A percentile compares a stretch with the other conserved stretches of the same genome.
Evolutionary conservation across 345 rosid species (phyloP).

Genomic region (Corchorus olitorius): DNA sequence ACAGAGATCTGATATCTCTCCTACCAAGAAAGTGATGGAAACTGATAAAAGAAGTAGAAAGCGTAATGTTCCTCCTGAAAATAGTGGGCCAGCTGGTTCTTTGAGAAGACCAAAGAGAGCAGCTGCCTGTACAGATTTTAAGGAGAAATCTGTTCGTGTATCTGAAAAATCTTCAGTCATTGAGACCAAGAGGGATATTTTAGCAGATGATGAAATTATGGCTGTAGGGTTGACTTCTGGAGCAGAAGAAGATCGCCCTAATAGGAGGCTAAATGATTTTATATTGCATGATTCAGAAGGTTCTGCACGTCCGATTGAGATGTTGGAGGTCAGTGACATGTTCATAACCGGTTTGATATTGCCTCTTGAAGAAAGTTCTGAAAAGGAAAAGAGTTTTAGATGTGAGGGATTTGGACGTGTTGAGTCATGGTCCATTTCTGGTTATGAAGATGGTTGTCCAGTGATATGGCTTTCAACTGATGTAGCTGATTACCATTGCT

Average conservation of each 20-base stretch:
- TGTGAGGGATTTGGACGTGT: conserved; percentile 54
- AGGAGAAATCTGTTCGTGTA: conserved; percentile 51
- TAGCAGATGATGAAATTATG: conserved; percentile 51
- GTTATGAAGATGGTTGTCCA: conserved; percentile 65
- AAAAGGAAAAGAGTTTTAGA: conserved; percentile 48
- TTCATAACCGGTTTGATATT: conserved; percentile 57
- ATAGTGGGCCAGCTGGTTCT: conserved; percentile 16
- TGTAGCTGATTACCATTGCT: conserved; percentile 56
- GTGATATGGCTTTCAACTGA: conserved; percentile 71
- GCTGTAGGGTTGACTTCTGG: conserved; percentile 46
- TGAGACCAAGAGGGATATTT: conserved; percentile 47
- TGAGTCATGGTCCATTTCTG: conserved; percentile 67
- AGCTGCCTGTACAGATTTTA: conserved; percentile 72
- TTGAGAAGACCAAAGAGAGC: conserved; percentile 67
- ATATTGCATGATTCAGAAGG: conserved; percentile 47
- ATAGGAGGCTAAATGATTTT: conserved; percentile 61
- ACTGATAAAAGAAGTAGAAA: background rate
- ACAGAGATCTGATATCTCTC: background rate
- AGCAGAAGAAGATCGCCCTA: conserved; percentile 38
- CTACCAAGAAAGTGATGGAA: conserved; percentile 3
- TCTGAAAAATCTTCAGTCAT: conserved; percentile 43
- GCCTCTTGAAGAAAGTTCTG: conserved; percentile 45
- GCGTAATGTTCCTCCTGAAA: background rate
- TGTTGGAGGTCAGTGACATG: conserved; percentile 56
- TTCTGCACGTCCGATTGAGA: conserved; percentile 45